Percentiles rank a stretch among this genome's conserved stretches.
Conservation (phyloP, 495 filamentous ascomycete genomes). For the Daldinia grandis region DNA sequence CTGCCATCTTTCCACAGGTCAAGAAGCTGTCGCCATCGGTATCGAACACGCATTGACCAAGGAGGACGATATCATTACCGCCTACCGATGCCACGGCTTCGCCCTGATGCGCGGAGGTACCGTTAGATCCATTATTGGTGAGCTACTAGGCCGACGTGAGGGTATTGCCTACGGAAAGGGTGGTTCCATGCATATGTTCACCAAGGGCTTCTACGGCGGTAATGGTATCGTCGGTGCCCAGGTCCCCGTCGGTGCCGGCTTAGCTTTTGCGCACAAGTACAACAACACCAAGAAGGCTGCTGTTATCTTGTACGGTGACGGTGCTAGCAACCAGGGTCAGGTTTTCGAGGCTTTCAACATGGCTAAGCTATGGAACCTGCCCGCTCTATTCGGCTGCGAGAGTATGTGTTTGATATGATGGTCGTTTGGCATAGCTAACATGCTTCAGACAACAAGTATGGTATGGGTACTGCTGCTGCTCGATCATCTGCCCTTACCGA, state of each 20-base stretch:
- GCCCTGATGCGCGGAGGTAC: slow-evolving; percentile 95
- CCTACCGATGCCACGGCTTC: slow-evolving; percentile 98
- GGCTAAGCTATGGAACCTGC: slow-evolving; percentile 98
- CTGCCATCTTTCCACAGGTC: slow-evolving; percentile 97
- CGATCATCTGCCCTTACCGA: slow-evolving; percentile 95
- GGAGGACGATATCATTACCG: slow-evolving; percentile 92
- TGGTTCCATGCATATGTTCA: slow-evolving; percentile 99
- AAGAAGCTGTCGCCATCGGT: slow-evolving; percentile 96
- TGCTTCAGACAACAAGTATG: slow-evolving; percentile 95
- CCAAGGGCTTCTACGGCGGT: slow-evolving; percentile 96
- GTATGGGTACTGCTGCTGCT: slow-evolving; percentile 97
- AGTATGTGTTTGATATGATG: slow-evolving; percentile 66
- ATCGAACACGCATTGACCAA: slow-evolving; percentile 96
- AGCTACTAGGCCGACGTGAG: slow-evolving; percentile 91
- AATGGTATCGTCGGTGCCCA: slow-evolving; percentile 99
- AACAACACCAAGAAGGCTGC: slow-evolving; percentile 82
- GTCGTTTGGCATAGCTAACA: slow-evolving; percentile 30
- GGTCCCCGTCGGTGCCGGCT: slow-evolving; percentile 95
- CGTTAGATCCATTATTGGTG: slow-evolving; percentile 93
- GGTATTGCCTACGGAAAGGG: slow-evolving; percentile 99
- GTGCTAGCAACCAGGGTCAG: slow-evolving; percentile 97
- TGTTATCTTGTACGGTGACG: slow-evolving; percentile 93
- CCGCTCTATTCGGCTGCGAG: slow-evolving; percentile 95
- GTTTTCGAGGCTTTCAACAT: slow-evolving; percentile 99
- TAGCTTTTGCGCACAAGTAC: slow-evolving; percentile 98